These are phyloP conservation scores for Talaromyces marneffei DNA, from an alignment of 2,329 filamentous ascomycete genomes.

Conservation along the genomic window DNA sequence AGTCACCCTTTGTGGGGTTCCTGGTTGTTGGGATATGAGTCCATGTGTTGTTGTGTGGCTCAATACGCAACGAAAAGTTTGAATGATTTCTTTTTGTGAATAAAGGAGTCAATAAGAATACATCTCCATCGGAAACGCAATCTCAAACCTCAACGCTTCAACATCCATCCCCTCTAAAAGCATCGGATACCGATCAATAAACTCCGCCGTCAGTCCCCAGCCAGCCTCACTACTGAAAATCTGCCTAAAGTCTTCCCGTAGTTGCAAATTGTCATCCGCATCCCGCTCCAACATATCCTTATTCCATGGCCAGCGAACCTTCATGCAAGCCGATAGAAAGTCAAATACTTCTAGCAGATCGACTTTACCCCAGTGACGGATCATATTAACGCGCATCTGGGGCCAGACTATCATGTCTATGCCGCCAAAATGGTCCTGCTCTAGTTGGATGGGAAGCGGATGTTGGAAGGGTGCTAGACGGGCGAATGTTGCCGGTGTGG, in stretches of 20 bases:
- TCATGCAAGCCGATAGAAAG: constrained; percentile 18
- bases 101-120: constrained; percentile 10
- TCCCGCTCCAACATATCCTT: constrained; percentile 21
- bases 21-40: background rate
- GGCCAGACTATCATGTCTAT: constrained; percentile 23
- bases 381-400: constrained; percentile 21
- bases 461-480: constrained; percentile 18
- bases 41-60: too few relatives aligned
- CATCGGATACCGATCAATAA: constrained; percentile 21
- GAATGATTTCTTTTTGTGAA: too few relatives aligned
- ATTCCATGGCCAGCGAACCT: constrained; percentile 25
- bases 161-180: constrained; percentile 21
- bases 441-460: constrained; percentile 19
- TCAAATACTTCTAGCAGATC: background rate
- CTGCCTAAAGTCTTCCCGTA: constrained; percentile 18
- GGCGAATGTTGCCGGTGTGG: constrained; percentile 20
- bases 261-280: constrained; percentile 17
- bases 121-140: constrained; percentile 8
- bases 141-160: constrained; percentile 10
- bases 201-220: constrained; percentile 24
- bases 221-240: constrained; percentile 20
- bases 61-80: too few relatives aligned
- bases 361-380: constrained; percentile 21
- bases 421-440: constrained; percentile 18
- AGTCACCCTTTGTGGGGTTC: background rate